These are phyloP conservation scores for Anisogramma anomala DNA, from an alignment of 2,329 filamentous ascomycete genomes.

Conservation along the genomic window DNA sequence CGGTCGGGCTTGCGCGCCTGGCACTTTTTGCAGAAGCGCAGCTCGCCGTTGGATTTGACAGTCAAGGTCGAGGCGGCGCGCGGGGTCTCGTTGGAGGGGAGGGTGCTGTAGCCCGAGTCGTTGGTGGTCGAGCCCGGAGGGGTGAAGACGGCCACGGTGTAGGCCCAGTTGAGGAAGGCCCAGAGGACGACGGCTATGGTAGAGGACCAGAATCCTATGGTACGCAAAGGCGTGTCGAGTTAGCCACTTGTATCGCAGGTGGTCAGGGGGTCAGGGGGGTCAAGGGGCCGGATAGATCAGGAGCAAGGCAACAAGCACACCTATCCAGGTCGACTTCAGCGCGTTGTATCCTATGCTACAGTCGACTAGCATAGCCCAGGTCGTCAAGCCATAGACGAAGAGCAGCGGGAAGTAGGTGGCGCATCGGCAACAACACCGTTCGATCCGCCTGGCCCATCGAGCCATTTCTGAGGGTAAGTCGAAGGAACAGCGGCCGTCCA, in stretches of 20 bases:
- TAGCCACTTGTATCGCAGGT: neutral
- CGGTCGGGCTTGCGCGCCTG: conserved; percentile 89
- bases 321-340: conserved; percentile 43
- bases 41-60: conserved; percentile 79
- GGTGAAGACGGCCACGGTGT: conserved; percentile 88
- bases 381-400: conserved; percentile 83
- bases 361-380: conserved; percentile 87
- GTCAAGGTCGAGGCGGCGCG: conserved; percentile 64
- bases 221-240: conserved; percentile 13
- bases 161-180: conserved; percentile 71
- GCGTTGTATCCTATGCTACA: conserved; percentile 55
- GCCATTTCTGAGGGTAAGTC: conserved; percentile 35
- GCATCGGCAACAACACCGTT: conserved; percentile 72
- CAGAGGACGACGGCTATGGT: conserved; percentile 61
- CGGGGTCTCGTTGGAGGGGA: conserved; percentile 60
- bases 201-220: conserved; percentile 43
- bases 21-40: conserved; percentile 95
- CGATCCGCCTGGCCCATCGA: conserved; percentile 56
- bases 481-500: conserved; percentile 15
- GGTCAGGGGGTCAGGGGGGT: neutral
- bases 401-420: conserved; percentile 74
- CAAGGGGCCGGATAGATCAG: too few species aligned
- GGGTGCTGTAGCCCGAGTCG: conserved; percentile 60
- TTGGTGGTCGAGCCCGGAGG: conserved; percentile 64
- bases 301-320: conserved; percentile 28